phyloP scores from a whole-genome alignment of 1,139 yeast genomes.

The Arxiozyma heterogenica region DNA sequence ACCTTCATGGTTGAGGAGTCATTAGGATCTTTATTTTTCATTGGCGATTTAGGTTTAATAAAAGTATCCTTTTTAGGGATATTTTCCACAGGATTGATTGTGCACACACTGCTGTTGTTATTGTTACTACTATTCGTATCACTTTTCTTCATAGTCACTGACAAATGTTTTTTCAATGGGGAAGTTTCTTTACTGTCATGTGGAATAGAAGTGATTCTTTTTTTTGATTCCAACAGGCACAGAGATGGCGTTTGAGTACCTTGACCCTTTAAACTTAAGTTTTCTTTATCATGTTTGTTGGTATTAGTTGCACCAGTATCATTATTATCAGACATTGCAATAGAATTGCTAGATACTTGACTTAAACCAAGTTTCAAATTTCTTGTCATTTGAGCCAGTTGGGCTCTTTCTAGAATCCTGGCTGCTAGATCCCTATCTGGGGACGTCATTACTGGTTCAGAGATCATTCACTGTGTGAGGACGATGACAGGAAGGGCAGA shows the following conservation, averaged over 20 bases:
- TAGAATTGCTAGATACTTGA: constrained; percentile 18
- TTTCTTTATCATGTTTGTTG: not conserved
- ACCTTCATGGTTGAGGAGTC: not conserved
- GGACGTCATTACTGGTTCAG: constrained; percentile 4
- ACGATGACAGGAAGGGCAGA: too few relatives aligned
- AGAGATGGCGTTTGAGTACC: not conserved
- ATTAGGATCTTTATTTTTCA: not conserved
- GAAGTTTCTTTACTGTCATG: constrained; percentile 7
- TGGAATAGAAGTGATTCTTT: constrained; percentile 3
- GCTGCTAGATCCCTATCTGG: constrained; percentile 28
- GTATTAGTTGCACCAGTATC: constrained; percentile 5
- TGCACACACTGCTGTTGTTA: not conserved
- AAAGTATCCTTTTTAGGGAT: constrained; percentile 1
- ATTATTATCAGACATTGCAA: constrained; percentile 1
- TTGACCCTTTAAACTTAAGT: not conserved
- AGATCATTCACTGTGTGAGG: not conserved
- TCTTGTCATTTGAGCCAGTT: constrained; percentile 31
- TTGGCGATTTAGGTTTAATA: constrained; percentile 1
- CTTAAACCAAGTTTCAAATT: constrained; percentile 28
- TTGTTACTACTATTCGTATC: not conserved
- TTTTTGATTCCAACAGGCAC: constrained; percentile 6
- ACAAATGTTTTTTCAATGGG: constrained; percentile 6
- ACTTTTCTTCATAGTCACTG: not conserved
- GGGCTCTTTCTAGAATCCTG: constrained; percentile 28
- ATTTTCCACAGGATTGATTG: not conserved